Conservation (phyloP, 164 flowering plant species). For the Tetracentron sinense region DNA sequence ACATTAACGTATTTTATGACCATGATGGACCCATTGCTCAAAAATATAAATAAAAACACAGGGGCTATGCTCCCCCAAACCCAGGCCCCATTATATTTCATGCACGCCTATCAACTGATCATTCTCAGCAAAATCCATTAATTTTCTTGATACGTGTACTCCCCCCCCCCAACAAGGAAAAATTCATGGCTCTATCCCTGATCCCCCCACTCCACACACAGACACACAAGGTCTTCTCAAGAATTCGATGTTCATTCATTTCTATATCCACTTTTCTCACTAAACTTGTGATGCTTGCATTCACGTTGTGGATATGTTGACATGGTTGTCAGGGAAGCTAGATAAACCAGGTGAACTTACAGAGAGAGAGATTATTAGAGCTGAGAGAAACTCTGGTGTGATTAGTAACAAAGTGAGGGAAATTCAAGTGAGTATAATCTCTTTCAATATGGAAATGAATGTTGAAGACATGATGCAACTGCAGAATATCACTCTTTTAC, state of each 20-base stretch:
- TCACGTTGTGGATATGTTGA: not conserved
- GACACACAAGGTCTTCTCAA: not conserved
- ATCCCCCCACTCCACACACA: too few species aligned
- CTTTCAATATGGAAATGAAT: too few species aligned
- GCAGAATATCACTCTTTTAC: not conserved
- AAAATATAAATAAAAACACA: too few species aligned
- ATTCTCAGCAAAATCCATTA: too few species aligned
- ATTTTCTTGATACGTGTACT: too few species aligned
- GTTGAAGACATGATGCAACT: not conserved
- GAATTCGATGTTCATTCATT: not conserved
- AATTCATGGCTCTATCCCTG: too few species aligned
- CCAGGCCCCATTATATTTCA: too few species aligned
- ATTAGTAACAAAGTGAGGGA: constrained; percentile 78
- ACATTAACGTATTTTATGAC: too few species aligned
- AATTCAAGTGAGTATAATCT: constrained; percentile 73
- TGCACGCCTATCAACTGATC: too few species aligned
- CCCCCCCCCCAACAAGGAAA: too few species aligned
- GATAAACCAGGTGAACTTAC: constrained; percentile 60
- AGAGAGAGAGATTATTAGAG: constrained; percentile 88
- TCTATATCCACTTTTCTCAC: not conserved
- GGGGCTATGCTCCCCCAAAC: too few species aligned
- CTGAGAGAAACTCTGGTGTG: constrained; percentile 89
- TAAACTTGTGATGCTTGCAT: not conserved
- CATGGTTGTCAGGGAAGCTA: constrained; percentile 51
- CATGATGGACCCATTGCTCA: too few species aligned